Conservation (phyloP, 495 filamentous ascomycete species). For the Bryoglossum gracile region DNA sequence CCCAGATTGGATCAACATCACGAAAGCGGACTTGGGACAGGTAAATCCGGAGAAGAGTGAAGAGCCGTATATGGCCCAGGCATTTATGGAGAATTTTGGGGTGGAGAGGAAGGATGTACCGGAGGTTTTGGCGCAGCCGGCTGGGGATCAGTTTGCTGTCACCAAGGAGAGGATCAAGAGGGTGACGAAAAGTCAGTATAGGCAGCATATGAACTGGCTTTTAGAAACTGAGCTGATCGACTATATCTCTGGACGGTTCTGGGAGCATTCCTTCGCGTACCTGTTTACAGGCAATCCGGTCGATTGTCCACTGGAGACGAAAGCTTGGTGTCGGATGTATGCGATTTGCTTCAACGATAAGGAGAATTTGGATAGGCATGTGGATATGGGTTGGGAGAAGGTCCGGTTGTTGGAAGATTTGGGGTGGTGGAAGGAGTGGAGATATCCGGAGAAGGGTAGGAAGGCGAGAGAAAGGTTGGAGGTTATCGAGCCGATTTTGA, state of each 20-base stretch:
- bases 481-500: not conserved
- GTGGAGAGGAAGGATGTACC: slow-evolving; percentile 31
- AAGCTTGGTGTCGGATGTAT: slow-evolving; percentile 30
- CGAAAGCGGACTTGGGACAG: slow-evolving; percentile 28
- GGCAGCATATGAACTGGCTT: slow-evolving; percentile 61
- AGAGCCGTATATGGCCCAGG: slow-evolving; percentile 43
- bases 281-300: slow-evolving; percentile 54
- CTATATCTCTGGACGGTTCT: slow-evolving; percentile 61
- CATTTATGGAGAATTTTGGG: slow-evolving; percentile 27
- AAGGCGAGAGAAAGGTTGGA: not conserved
- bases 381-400: not conserved
- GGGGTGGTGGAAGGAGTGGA: not conserved
- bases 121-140: slow-evolving; percentile 46
- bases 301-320: slow-evolving; percentile 50
- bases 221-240: slow-evolving; percentile 53
- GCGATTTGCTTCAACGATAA: slow-evolving; percentile 27
- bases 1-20: slow-evolving; percentile 50
- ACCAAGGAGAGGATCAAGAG: slow-evolving; percentile 47
- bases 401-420: not conserved
- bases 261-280: slow-evolving; percentile 72
- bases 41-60: slow-evolving; percentile 51
- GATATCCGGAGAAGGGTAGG: not conserved
- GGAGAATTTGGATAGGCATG: not conserved
- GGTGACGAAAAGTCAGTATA: slow-evolving; percentile 50
- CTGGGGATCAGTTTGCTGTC: slow-evolving; percentile 65